Base-by-base conservation (phyloP, 257 asterid genomes). In the Parsonsia alboflavescens region DNA sequence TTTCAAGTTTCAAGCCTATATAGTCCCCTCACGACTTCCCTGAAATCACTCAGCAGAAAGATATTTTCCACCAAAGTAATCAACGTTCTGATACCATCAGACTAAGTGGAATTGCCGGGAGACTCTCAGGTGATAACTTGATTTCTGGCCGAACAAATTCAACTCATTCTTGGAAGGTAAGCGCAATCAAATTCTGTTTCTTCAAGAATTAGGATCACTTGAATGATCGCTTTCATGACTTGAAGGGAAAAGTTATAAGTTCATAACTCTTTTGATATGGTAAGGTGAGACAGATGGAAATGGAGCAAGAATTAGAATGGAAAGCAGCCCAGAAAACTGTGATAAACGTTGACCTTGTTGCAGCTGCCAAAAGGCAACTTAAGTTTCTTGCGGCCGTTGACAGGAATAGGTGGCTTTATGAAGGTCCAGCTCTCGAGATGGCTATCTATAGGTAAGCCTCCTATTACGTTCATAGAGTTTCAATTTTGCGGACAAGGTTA, bases 291-390 rank as follows among this genome's bases (percentile, higher is more conserved):
- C 91, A 94, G 80, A 82, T 61, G 78, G 89, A 90, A 84, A 78
- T 68, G 80, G 86, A 89, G 79, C 96, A 88, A 79, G 96, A 86
- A 78, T 71, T 88, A 83, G 97, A 90, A 81, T 95, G 99, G 99
- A 70, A 82, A 67, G 86, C 79, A 80, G 96, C 99, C 2, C 99
- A 95, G 89, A 88, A 82, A 72, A 84, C 71, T 69, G 82, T 50
- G 80, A 82, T 92, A 39, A 84, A 57, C 45, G 91, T 89, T 0
- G 96, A 92, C 87, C 99, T 95, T 77, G 84, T 89, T 61, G 78
- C 86, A 7, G 97, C 98, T 0, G 98, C 98, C 24, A 84, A 84
- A 78, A 78, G 70, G n/a, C 97, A 95, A 52, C 91, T 95, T 72
- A 76, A 79, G 73, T 95, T 95, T 81, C 98, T 95, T 13, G 96